phyloP scores from a whole-genome alignment of 192 early-diverging fungal species.

The Coemansia sp. region DNA sequence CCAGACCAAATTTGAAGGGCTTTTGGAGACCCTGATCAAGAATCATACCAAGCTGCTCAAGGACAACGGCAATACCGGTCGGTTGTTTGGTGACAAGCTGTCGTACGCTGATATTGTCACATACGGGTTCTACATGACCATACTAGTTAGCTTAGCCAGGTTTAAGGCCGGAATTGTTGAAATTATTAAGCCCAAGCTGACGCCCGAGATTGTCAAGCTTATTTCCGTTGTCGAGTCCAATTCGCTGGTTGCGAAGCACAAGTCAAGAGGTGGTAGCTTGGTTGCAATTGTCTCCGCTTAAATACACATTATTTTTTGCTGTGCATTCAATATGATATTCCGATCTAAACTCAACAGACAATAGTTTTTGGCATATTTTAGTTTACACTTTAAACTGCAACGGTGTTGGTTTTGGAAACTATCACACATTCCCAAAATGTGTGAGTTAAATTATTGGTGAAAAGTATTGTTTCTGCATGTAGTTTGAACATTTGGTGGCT shows the following conservation, averaged over 20 bases:
- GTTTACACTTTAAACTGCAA: too few relatives aligned
- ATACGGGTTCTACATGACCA: conserved; percentile 25
- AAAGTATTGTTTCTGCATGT: too few relatives aligned
- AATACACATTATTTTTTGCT: background rate
- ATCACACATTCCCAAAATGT: too few relatives aligned
- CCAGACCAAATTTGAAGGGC: background rate
- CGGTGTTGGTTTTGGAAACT: too few relatives aligned
- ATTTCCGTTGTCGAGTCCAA: conserved; percentile 18
- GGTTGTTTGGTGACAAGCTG: conserved; percentile 50
- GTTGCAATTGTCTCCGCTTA: background rate
- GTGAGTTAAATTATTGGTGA: too few relatives aligned
- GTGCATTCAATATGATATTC: background rate
- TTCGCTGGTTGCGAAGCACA: background rate
- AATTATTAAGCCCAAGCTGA: conserved; percentile 8
- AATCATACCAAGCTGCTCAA: conserved; percentile 39
- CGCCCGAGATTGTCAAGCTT: conserved; percentile 25
- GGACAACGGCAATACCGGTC: conserved; percentile 57
- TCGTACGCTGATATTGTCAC: conserved; percentile 46
- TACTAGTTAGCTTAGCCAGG: background rate
- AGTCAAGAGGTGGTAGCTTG: conserved; percentile 16
- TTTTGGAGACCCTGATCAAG: conserved; percentile 21
- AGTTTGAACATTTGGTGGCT: too few relatives aligned
- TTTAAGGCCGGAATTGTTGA: background rate
- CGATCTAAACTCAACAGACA: too few relatives aligned
- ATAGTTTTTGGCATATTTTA: too few relatives aligned